Base-by-base conservation (phyloP, 306 rosid genomes). In the Vachellia pachyceras region DNA sequence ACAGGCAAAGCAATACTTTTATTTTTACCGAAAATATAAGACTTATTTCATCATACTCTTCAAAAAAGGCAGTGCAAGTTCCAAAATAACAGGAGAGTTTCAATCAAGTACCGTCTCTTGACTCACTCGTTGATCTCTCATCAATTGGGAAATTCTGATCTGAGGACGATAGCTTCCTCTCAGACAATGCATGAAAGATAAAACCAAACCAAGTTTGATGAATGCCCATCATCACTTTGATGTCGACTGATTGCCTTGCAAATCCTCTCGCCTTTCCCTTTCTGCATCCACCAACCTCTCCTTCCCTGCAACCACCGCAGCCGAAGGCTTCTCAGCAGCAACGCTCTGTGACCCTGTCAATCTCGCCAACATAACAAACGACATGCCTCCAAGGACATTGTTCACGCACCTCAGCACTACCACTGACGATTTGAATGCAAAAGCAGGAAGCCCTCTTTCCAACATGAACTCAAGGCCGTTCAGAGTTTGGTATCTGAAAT, bases 401-500 rank as follows among this genome's bases (percentile, higher is more conserved):
- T 89, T 91, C 87, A 89, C 50, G 13, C 89, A 84, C 70, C 95
- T 86, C 64, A 91, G 65, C 9, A 86, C 89, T 69, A 91, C 82
- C 68, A 91, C 91, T 0, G 93, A 91, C 18, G 89, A 75, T 86
- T 91, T 91, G 83, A 91, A 91, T 0, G 87, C 90, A 67, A 89
- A 41, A 2, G 90, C 79, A 3, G 88, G 79, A 44, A 91, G 86
- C 50, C 89, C 91, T 50, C 82, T 91, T 10, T 60, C 95, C 84
- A 91, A 64, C 82, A 84, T 58, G 68, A 61, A 91, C 82, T 91
- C 93, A 4, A 67, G 0, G 90, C 95, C 49, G 86, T 93, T 96
- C 78, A 96, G 77, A 4, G 94, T 92, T 73, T 96, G 98, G 85
- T 96, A 96, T 82, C 99, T 88, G 20, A 96, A 58, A 69, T 96